phyloP scores from a whole-genome alignment of 352 stramenopile species.

The Phytophthora nicotianae region DNA sequence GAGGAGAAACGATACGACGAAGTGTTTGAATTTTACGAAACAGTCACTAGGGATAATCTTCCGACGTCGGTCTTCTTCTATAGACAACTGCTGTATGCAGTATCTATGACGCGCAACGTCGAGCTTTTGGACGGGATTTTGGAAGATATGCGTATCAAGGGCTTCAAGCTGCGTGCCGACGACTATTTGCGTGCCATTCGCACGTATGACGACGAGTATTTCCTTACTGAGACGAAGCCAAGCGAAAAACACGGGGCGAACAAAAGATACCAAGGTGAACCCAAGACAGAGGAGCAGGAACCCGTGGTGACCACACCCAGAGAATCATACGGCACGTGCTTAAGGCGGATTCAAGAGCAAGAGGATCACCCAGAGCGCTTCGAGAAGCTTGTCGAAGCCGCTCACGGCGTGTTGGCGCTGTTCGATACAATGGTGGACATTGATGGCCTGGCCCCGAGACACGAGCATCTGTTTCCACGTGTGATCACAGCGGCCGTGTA shows the following conservation, averaged over 20 bases:
- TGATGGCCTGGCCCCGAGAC: conserved; percentile 38
- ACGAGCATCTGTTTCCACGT: conserved; percentile 49
- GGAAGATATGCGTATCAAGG: conserved; percentile 73
- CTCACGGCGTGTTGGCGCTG: conserved; percentile 45
- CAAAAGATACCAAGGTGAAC: conserved; percentile 5
- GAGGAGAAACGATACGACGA: conserved; percentile 40
- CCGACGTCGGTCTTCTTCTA: conserved; percentile 73
- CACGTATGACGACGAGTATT: conserved; percentile 57
- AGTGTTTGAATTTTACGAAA: conserved; percentile 53
- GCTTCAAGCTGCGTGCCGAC: conserved; percentile 56
- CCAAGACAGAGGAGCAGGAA: conserved; percentile 12
- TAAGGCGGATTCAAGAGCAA: conserved; percentile 44
- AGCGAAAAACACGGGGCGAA: conserved; percentile 14
- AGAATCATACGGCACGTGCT: conserved; percentile 53
- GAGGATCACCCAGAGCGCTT: conserved; percentile 53
- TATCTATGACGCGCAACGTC: conserved; percentile 35
- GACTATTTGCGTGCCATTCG: conserved; percentile 63
- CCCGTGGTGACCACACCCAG: conserved; percentile 32
- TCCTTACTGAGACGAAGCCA: conserved; percentile 24
- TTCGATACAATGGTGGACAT: conserved; percentile 73
- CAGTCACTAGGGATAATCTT: conserved; percentile 41
- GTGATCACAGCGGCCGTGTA: conserved; percentile 61
- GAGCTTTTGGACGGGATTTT: conserved; percentile 44
- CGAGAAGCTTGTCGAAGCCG: conserved; percentile 39
- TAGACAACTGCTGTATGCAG: conserved; percentile 54